These are phyloP conservation scores for Hypoxylon lenormandii DNA, from an alignment of 495 filamentous ascomycete species.

Conservation along the genomic window DNA sequence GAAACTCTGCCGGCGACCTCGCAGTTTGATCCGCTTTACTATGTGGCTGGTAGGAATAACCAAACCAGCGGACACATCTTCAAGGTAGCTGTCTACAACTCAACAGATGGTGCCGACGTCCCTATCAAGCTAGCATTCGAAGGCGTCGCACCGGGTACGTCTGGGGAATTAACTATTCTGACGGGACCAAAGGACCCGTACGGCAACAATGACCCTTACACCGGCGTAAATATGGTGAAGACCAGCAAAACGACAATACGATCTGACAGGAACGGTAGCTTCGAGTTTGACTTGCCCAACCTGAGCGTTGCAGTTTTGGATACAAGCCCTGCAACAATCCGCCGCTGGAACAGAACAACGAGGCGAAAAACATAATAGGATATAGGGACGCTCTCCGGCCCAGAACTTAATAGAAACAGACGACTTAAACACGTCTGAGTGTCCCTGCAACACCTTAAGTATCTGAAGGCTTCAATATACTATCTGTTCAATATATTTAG, in stretches of 20 bases:
- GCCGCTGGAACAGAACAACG: constrained; percentile 14
- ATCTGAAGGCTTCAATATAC: no score
- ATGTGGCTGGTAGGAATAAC: constrained; percentile 62
- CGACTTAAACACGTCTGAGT: no score
- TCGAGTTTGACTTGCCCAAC: constrained; percentile 63
- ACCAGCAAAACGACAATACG: constrained; percentile 58
- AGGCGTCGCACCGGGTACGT: constrained; percentile 59
- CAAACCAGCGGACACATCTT: constrained; percentile 59
- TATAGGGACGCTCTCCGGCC: no score
- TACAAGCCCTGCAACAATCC: constrained; percentile 29
- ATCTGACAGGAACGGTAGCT: constrained; percentile 59
- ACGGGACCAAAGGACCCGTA: constrained; percentile 64
- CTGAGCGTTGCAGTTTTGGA: constrained; percentile 67
- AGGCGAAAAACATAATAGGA: neutral
- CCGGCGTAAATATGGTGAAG: constrained; percentile 54
- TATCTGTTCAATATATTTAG: no score
- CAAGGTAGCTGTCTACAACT: constrained; percentile 77
- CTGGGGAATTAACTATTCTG: constrained; percentile 68
- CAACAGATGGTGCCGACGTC: constrained; percentile 57
- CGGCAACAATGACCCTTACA: constrained; percentile 54
- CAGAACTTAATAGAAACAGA: no score
- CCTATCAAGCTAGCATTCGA: constrained; percentile 68
- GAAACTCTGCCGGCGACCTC: constrained; percentile 63
- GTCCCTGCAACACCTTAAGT: no score
- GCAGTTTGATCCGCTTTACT: constrained; percentile 68